phyloP scores from a whole-genome alignment of 306 rosid species.

The Trifolium fragiferum region DNA sequence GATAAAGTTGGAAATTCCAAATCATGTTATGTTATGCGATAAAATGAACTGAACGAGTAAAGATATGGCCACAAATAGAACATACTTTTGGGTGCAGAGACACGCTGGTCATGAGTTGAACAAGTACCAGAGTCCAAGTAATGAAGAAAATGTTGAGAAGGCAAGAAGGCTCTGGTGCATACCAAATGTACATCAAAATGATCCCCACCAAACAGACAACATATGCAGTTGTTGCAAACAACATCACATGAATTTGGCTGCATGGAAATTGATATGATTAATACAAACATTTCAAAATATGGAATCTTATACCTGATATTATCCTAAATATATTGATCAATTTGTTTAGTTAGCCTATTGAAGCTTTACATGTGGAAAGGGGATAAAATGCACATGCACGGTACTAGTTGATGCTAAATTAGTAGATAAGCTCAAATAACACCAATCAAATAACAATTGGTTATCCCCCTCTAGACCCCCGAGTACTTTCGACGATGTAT shows the following conservation, averaged over 20 bases:
- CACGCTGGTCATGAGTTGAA: conserved; percentile 97
- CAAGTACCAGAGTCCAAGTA: conserved; percentile 89
- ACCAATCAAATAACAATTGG: conserved; percentile 23
- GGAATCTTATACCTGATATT: conserved; percentile 18
- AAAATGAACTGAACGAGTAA: conserved; percentile 34
- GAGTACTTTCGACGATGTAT: conserved; percentile 8
- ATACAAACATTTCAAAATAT: conserved; percentile 27
- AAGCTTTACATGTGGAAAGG: conserved; percentile 23
- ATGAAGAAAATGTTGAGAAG: conserved; percentile 95
- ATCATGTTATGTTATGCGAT: conserved; percentile 12
- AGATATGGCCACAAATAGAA: conserved; percentile 17
- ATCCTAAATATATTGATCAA: conserved; percentile 35
- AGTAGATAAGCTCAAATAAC: conserved; percentile 30
- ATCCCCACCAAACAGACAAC: conserved; percentile 89
- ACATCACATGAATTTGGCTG: conserved; percentile 91
- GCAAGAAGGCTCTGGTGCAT: conserved; percentile 94
- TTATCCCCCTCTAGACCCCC: background rate
- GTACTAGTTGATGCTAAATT: conserved; percentile 19
- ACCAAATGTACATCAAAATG: conserved; percentile 98
- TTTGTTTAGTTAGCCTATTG: conserved; percentile 18
- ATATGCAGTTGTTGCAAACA: conserved; percentile 79
- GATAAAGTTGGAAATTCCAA: conserved; percentile 33
- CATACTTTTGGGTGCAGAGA: conserved; percentile 97
- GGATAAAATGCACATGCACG: conserved; percentile 15
- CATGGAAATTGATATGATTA: conserved; percentile 38